phyloP scores from a whole-genome alignment of 768 basidiomycete genomes.

The Tulasnella sp. region DNA sequence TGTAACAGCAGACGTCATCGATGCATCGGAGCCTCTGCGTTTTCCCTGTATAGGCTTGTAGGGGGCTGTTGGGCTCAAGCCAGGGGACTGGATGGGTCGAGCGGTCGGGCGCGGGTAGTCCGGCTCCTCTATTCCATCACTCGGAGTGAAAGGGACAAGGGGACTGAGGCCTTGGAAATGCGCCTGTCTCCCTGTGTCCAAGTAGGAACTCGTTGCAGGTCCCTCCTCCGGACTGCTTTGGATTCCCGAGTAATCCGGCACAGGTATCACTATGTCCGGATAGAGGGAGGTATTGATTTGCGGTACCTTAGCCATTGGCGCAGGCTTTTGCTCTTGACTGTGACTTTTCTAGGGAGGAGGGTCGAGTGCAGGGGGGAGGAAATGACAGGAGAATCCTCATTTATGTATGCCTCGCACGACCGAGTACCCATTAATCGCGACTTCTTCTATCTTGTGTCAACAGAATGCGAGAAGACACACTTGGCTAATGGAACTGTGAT shows the following conservation, averaged over 20 bases:
- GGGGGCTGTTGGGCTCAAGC: background rate
- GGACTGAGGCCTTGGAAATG: background rate
- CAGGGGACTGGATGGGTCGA: background rate
- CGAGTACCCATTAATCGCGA: background rate
- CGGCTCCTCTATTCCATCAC: background rate
- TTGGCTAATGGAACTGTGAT: background rate
- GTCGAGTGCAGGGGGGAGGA: background rate
- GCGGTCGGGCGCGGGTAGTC: background rate
- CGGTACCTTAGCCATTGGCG: background rate
- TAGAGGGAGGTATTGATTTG: background rate
- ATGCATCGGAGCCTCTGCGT: background rate
- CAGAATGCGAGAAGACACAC: background rate
- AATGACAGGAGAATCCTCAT: background rate
- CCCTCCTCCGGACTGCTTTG: background rate
- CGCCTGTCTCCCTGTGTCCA: background rate
- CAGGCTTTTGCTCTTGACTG: too few relatives aligned
- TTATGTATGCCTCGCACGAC: background rate
- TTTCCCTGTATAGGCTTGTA: background rate
- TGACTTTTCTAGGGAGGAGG: too few relatives aligned
- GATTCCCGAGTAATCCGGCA: background rate
- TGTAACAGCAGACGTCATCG: background rate
- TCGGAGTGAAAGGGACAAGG: background rate
- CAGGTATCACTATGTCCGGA: background rate
- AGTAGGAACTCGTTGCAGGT: background rate
- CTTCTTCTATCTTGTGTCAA: background rate